A percentile compares a stretch with the other conserved stretches of the same genome.
phyloP scores from a whole-genome alignment of 2,329 filamentous ascomycete species.

The Septoria petroselini region DNA sequence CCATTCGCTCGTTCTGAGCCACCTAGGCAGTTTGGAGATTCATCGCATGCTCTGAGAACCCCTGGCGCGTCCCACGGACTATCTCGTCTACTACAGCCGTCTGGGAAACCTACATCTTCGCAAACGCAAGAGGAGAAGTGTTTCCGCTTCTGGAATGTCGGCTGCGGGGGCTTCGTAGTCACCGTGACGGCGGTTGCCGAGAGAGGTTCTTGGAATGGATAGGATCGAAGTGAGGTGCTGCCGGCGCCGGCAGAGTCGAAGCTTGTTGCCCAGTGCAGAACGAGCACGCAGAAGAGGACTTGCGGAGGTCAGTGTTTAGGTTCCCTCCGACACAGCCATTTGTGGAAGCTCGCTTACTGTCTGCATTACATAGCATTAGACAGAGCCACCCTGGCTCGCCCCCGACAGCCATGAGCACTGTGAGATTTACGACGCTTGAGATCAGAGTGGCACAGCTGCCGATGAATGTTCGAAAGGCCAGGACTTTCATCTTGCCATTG shows the following conservation, averaged over 20 bases:
- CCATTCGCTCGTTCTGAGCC: not conserved
- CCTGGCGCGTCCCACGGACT: slow-evolving; percentile 17
- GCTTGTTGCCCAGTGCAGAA: slow-evolving; percentile 20
- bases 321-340: too few species aligned
- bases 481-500: slow-evolving; percentile 15
- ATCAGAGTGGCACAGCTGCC: slow-evolving; percentile 20
- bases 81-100: slow-evolving; percentile 16
- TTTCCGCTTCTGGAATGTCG: slow-evolving; percentile 2
- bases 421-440: slow-evolving; percentile 20
- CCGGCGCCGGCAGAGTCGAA: slow-evolving; percentile 14
- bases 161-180: not conserved
- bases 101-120: slow-evolving; percentile 20
- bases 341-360: too few species aligned
- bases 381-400: slow-evolving; percentile 21
- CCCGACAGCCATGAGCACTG: slow-evolving; percentile 15
- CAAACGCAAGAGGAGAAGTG: slow-evolving; percentile 10
- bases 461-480: slow-evolving; percentile 18
- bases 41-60: not conserved
- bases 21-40: not conserved
- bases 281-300: slow-evolving; percentile 21
- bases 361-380: slow-evolving; percentile 19
- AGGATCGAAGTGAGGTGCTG: slow-evolving; percentile 12
- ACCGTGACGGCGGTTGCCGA: not conserved
- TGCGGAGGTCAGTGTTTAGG: not conserved
- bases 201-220: slow-evolving; percentile 3